Percentiles rank a stretch among this genome's conserved stretches.
These are phyloP conservation scores for Kluyveromyces sp. DNA, from an alignment of 1,139 yeast species.

Conservation along the genomic window DNA sequence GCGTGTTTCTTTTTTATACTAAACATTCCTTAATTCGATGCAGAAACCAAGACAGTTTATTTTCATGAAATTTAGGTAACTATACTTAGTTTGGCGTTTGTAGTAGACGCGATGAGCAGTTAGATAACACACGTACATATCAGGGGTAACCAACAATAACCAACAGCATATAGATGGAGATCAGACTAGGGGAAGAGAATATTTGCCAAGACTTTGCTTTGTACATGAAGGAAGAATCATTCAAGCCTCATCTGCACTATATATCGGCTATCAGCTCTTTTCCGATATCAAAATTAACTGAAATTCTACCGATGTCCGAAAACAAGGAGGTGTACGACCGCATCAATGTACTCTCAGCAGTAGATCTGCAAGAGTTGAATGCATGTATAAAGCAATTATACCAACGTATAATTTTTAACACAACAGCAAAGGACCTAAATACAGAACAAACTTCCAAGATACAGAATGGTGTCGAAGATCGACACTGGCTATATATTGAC, in stretches of 20 bases:
- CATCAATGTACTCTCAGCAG: slow-evolving; percentile 20
- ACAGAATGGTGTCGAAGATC: not conserved
- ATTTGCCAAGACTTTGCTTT: not conserved
- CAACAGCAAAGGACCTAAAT: not conserved
- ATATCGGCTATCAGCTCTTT: slow-evolving; percentile 10
- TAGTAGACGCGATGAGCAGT: too few relatives aligned
- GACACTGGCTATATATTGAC: slow-evolving; percentile 9
- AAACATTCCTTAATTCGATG: too few relatives aligned
- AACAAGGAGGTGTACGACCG: slow-evolving; percentile 19
- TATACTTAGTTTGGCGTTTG: too few relatives aligned
- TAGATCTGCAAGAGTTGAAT: slow-evolving; percentile 22
- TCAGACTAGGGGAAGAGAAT: not conserved
- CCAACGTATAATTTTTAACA: not conserved
- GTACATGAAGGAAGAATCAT: not conserved
- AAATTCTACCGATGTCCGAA: slow-evolving; percentile 11
- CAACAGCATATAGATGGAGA: not conserved
- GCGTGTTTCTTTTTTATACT: too few relatives aligned
- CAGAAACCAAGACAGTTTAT: too few relatives aligned
- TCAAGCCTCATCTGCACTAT: slow-evolving; percentile 1
- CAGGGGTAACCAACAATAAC: not conserved
- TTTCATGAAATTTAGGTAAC: too few relatives aligned
- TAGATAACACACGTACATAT: not conserved
- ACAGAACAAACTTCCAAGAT: not conserved
- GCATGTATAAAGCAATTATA: slow-evolving; percentile 7
- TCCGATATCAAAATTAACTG: slow-evolving; percentile 21